These are phyloP conservation scores for Penicillium psychrosexuale DNA, from an alignment of 2,329 filamentous ascomycete genomes.

Conservation along the genomic window DNA sequence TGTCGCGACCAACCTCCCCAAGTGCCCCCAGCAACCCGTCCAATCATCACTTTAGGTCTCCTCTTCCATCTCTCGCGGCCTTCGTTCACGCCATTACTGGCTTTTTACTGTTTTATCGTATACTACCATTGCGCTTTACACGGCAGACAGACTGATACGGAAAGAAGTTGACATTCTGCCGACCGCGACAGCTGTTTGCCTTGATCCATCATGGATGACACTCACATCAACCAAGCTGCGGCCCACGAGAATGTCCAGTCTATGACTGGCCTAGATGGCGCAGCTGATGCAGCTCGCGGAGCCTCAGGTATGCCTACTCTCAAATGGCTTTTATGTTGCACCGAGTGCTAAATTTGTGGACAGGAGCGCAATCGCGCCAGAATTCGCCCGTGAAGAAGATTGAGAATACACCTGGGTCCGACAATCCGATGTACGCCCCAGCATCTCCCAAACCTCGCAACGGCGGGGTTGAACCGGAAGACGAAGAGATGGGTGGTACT, in stretches of 20 bases:
- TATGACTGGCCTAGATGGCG: slow-evolving; percentile 28
- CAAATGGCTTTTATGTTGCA: slow-evolving; percentile 10
- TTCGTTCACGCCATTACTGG: slow-evolving; percentile 3
- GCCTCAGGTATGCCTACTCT: slow-evolving; percentile 32
- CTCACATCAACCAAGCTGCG: slow-evolving; percentile 25
- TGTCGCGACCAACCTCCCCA: slow-evolving; percentile 34
- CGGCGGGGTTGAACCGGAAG: slow-evolving; percentile 57
- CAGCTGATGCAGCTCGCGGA: slow-evolving; percentile 27
- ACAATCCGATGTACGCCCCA: slow-evolving; percentile 68
- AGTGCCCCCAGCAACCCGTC: slow-evolving; percentile 25
- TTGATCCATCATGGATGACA: slow-evolving; percentile 39
- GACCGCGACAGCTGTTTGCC: slow-evolving; percentile 30
- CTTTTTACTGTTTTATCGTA: slow-evolving; percentile 2
- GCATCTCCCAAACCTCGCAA: slow-evolving; percentile 62
- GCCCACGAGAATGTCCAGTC: slow-evolving; percentile 30
- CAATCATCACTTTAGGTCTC: slow-evolving; percentile 21
- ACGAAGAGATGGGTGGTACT: slow-evolving; percentile 77
- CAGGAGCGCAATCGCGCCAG: slow-evolving; percentile 35
- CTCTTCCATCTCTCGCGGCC: slow-evolving; percentile 15
- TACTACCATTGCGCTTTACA: slow-evolving; percentile 13
- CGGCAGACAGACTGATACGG: slow-evolving; percentile 17
- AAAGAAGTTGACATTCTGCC: slow-evolving; percentile 32
- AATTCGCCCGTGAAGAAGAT: slow-evolving; percentile 30
- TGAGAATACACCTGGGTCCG: slow-evolving; percentile 43
- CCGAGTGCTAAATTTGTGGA: slow-evolving; percentile 19